Base-by-base conservation (phyloP, 2,329 filamentous ascomycete genomes). In the Rosellinia necatrix region DNA sequence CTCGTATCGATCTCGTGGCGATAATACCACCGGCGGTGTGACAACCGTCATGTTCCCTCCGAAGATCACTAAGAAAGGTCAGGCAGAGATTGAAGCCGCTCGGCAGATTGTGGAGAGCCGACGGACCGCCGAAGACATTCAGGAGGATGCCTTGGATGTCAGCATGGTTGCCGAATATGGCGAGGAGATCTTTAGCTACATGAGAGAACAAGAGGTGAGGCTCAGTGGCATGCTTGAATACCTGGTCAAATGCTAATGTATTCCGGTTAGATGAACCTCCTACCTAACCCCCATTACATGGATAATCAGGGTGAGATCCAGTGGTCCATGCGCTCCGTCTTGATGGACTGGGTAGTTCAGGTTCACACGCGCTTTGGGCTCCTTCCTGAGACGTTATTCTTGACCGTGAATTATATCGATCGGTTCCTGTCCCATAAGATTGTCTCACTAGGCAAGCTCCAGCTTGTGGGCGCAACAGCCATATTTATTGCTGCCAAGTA, bases 261-360 rank as follows among this genome's bases (percentile, higher is more conserved):
- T 5, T 19, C 42, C 34, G 12, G 10, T 32, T 43, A 91, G 90
- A 83, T 81, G 71, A 86, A 81, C 65, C 89, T 97, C 85, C 80
- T 92, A 35, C 94, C 94, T 1, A 92, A 94, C 68, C 81, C 91
- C 3, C 85, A 94, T 71, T 99, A 99, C 79, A 99, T 99, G 93
- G 91, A 96, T 60, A 87, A 89, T 64, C 94, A 99, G 73, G 87
- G 89, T n/a, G 93, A 97, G 74, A 96, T 99, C 54, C 91, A 96
- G 71, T 99, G 94, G 94, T 96, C 92, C 2, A 99, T 97, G 94
- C 91, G 94, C 42, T 89, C 92, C 5, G 91, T 97, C 19, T 81
- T 99, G 51, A 96, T 99, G 87, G 94, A 97, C 74, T 99, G 94
- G 94, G 81, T 99, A 38, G 89, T 97, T 42, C 92, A 99, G 73